phyloP scores from a whole-genome alignment of 192 early-diverging fungal genomes.

The Backusella westeae region DNA sequence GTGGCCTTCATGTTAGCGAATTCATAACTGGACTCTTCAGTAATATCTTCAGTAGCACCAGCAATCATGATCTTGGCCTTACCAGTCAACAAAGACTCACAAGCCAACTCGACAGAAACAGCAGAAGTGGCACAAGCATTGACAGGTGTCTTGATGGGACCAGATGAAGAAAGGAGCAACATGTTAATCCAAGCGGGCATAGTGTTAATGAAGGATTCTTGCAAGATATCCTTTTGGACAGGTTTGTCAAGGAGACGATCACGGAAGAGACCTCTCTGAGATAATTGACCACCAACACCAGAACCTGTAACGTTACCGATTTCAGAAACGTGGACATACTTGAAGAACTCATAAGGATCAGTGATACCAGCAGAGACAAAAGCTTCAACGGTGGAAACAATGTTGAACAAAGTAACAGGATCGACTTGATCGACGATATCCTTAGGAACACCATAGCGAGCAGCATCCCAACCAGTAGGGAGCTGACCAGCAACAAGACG shows the following conservation, averaged over 20 bases:
- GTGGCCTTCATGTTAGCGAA: constrained; percentile 98
- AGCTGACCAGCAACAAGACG: constrained; percentile 89
- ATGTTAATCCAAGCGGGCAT: constrained; percentile 97
- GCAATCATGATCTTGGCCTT: constrained; percentile 93
- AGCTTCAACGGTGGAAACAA: constrained; percentile 92
- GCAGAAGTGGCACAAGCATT: constrained; percentile 93
- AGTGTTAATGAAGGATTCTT: constrained; percentile 96
- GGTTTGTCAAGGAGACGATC: constrained; percentile 78
- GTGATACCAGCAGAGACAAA: constrained; percentile 88
- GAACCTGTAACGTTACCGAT: constrained; percentile 89
- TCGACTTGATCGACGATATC: constrained; percentile 93
- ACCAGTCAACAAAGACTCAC: constrained; percentile 84
- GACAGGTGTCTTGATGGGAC: constrained; percentile 91
- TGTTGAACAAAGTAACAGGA: constrained; percentile 82
- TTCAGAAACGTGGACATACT: constrained; percentile 94
- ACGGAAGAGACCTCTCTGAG: constrained; percentile 77
- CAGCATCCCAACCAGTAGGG: constrained; percentile 93
- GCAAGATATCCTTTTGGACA: constrained; percentile 89
- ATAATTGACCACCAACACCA: constrained; percentile 84
- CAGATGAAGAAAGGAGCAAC: constrained; percentile 88
- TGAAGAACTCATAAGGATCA: constrained; percentile 96
- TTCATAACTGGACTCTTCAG: constrained; percentile 90
- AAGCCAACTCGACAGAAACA: constrained; percentile 88
- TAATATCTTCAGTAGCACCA: constrained; percentile 92
- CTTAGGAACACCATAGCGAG: constrained; percentile 88